These are phyloP conservation scores for Coniochaeta sp. DNA, from an alignment of 2,329 filamentous ascomycete species.

Conservation along the genomic window DNA sequence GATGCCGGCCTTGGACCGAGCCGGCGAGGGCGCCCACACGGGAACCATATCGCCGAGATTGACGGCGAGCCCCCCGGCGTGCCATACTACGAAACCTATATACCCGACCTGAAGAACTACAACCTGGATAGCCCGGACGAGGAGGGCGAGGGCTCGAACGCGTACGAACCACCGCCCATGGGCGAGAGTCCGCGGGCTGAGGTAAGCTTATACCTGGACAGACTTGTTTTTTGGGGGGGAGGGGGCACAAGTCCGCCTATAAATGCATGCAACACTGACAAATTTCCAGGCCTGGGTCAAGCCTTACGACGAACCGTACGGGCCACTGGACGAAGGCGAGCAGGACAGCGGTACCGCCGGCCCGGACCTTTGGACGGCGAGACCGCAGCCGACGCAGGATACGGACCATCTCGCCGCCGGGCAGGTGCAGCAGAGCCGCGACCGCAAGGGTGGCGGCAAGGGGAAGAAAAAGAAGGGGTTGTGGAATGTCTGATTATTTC, in stretches of 20 bases:
- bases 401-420: neutral
- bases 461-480: neutral
- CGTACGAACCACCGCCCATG: neutral
- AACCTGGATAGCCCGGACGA: neutral
- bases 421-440: neutral
- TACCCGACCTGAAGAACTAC: neutral
- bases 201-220: too few relatives aligned
- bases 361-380: neutral
- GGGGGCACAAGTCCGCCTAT: too few relatives aligned
- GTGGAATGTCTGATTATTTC: too few relatives aligned
- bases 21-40: neutral
- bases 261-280: too few relatives aligned
- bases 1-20: neutral
- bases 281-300: neutral
- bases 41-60: neutral
- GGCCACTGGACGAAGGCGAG: neutral
- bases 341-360: neutral
- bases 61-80: neutral
- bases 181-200: neutral
- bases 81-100: neutral
- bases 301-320: neutral
- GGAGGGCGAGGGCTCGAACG: neutral
- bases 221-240: too few relatives aligned
- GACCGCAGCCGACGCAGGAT: neutral
- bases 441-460: neutral